phyloP scores from a whole-genome alignment of 768 basidiomycete genomes.

The Panaeolus cyanescens region DNA sequence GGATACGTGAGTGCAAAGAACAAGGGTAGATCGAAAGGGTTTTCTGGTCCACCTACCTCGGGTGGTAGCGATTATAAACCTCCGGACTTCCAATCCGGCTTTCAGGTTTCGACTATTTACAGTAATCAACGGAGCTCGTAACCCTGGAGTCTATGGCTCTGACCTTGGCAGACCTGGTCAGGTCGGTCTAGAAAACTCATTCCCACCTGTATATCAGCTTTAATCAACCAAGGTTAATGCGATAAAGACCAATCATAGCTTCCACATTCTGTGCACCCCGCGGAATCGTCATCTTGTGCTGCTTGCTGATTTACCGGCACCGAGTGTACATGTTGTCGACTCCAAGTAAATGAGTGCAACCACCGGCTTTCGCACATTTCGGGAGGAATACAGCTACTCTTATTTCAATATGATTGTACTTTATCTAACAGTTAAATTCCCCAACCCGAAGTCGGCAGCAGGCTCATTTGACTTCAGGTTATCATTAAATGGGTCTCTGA shows the following conservation, averaged over 20 bases:
- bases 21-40: background rate
- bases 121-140: slow-evolving; percentile 11
- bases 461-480: slow-evolving; percentile 33
- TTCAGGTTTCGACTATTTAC: slow-evolving; percentile 13
- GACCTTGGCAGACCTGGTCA: slow-evolving; percentile 11
- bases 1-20: slow-evolving; percentile 6
- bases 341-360: background rate
- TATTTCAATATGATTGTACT: background rate
- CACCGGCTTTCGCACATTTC: background rate
- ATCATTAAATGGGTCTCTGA: slow-evolving; percentile 78
- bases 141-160: slow-evolving; percentile 4
- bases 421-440: slow-evolving; percentile 42
- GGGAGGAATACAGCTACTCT: background rate
- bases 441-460: slow-evolving; percentile 41
- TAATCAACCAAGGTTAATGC: background rate
- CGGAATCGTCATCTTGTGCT: background rate
- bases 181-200: slow-evolving; percentile 4
- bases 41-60: slow-evolving; percentile 4
- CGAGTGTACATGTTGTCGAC: background rate
- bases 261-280: too few relatives aligned
- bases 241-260: too few relatives aligned
- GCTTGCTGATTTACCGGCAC: background rate
- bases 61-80: slow-evolving; percentile 3
- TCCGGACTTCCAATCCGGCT: slow-evolving; percentile 12
- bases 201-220: background rate